These are phyloP conservation scores for Aspergillus floridensis DNA, from an alignment of 2,329 filamentous ascomycete species.

Conservation along the genomic window DNA sequence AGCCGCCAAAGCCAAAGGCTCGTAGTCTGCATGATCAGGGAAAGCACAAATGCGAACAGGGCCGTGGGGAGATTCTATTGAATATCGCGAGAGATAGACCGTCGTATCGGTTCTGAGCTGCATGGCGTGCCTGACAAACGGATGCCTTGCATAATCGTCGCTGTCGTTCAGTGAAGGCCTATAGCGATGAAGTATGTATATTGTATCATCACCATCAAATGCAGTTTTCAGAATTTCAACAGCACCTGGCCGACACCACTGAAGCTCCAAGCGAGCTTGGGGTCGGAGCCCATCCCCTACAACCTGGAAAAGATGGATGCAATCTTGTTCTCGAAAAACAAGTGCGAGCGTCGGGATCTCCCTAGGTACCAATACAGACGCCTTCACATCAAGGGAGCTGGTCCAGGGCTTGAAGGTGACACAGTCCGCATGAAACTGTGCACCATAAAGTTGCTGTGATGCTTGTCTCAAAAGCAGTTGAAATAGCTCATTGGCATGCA, in stretches of 20 bases:
- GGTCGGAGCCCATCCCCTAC: constrained; percentile 17
- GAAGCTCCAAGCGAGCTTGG: constrained; percentile 19
- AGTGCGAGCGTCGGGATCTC: constrained; percentile 25
- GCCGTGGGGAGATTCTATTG: constrained; percentile 12
- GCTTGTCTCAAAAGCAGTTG: constrained; percentile 31
- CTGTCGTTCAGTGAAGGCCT: constrained; percentile 23
- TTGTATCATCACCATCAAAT: constrained; percentile 18
- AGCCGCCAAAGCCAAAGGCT: constrained; percentile 31
- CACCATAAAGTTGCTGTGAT: constrained; percentile 35
- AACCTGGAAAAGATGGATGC: constrained; percentile 29
- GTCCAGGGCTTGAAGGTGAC: constrained; percentile 27
- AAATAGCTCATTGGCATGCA: constrained; percentile 30
- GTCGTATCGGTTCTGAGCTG: constrained; percentile 20
- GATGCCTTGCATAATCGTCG: constrained; percentile 23
- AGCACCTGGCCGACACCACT: constrained; percentile 25
- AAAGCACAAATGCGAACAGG: constrained; percentile 28
- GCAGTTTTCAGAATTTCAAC: constrained; percentile 35
- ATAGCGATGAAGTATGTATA: constrained; percentile 37
- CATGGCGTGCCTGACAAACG: constrained; percentile 35
- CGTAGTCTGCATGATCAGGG: constrained; percentile 27
- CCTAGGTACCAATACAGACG: constrained; percentile 31
- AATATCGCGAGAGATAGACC: constrained; percentile 31
- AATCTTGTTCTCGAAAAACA: constrained; percentile 29
- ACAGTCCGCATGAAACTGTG: constrained; percentile 32
- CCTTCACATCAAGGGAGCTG: constrained; percentile 30